A percentile compares a stretch with the other conserved stretches of the same genome.
phyloP scores from a whole-genome alignment of 202 grass and related monocot species.

The Elaeis oleifera region DNA sequence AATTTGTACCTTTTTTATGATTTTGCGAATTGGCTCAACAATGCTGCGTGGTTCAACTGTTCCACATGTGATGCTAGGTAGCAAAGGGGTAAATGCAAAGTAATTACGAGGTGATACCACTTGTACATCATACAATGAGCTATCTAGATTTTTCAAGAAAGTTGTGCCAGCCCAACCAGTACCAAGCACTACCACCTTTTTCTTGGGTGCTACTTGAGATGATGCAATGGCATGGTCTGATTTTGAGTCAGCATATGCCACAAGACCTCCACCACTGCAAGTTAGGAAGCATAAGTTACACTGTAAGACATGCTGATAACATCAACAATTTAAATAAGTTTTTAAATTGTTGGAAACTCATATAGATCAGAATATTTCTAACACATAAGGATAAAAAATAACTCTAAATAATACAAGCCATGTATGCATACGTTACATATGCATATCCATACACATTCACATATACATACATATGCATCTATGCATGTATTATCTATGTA shows the following conservation, averaged over 20 bases:
- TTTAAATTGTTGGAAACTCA: neutral
- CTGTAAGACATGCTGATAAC: neutral
- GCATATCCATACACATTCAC: too few relatives aligned
- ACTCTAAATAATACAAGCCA: too few relatives aligned
- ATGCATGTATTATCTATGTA: too few relatives aligned
- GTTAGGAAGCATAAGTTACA: neutral
- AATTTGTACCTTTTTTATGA: conserved; percentile 66
- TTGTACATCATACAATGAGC: conserved; percentile 69
- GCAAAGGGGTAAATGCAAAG: conserved; percentile 86
- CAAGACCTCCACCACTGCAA: conserved; percentile 68
- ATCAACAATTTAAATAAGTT: neutral
- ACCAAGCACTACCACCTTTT: conserved; percentile 86
- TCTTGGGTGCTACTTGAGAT: conserved; percentile 37
- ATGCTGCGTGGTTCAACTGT: conserved; percentile 89
- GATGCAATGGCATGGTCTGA: conserved; percentile 27
- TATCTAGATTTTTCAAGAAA: conserved; percentile 74
- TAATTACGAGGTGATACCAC: conserved; percentile 91
- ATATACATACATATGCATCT: too few relatives aligned
- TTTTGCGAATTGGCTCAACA: conserved; percentile 65
- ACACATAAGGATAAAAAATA: too few relatives aligned
- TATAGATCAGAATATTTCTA: neutral
- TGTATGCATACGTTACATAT: too few relatives aligned
- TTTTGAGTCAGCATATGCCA: conserved; percentile 75
- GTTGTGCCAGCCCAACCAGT: conserved; percentile 91
- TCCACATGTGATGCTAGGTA: conserved; percentile 87